Percentiles rank a stretch among this genome's conserved stretches.
Conservation (phyloP, 2,329 filamentous ascomycete genomes). For the Ascochyta viciae-villosae region DNA sequence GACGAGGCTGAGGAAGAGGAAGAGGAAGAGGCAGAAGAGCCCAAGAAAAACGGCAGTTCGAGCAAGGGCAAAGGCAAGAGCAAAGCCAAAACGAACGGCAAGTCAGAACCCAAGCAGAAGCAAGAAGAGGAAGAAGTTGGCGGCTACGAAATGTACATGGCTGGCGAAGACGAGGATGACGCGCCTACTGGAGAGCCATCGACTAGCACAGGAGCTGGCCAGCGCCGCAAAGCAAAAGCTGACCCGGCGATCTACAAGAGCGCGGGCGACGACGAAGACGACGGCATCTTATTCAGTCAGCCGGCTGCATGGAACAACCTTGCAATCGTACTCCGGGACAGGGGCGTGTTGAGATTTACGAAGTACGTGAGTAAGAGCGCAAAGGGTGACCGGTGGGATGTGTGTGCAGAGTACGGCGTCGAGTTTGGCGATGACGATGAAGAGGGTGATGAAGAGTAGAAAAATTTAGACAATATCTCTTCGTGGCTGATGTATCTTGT, state of each 20-base stretch:
- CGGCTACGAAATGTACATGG: constrained; percentile 93
- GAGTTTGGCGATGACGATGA: constrained; percentile 61
- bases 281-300: constrained; percentile 73
- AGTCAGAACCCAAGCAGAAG: constrained; percentile 24
- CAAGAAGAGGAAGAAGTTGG: constrained; percentile 67
- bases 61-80: constrained; percentile 16
- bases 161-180: constrained; percentile 74
- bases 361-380: constrained; percentile 91
- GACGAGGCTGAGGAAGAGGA: constrained; percentile 61
- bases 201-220: constrained; percentile 56
- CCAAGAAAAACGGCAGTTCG: constrained; percentile 51
- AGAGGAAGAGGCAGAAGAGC: constrained; percentile 32
- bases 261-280: constrained; percentile 71
- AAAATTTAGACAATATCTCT: not conserved
- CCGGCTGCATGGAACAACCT: constrained; percentile 86
- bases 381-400: constrained; percentile 90
- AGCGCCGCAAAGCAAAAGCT: constrained; percentile 52
- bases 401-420: constrained; percentile 80
- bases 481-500: too few species aligned
- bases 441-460: constrained; percentile 25
- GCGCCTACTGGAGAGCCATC: constrained; percentile 43
- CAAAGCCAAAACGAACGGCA: constrained; percentile 24
- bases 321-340: constrained; percentile 87
- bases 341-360: constrained; percentile 87
- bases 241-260: constrained; percentile 84